Evolutionary conservation across 208 protist species (phyloP).

Genomic region (Trypanosoma boissoni): DNA sequence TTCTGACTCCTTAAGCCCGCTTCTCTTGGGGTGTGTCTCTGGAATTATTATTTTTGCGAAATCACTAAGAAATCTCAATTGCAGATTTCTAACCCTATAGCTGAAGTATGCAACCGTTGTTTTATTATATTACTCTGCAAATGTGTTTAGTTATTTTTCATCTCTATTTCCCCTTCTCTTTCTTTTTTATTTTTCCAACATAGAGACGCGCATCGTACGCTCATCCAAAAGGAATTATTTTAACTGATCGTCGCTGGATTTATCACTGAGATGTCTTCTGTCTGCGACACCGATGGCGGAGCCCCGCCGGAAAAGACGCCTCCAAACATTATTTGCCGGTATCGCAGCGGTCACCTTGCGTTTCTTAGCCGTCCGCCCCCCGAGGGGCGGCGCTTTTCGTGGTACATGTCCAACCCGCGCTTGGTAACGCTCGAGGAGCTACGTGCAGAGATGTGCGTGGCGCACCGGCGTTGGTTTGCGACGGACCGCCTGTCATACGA

Average conservation of each 20-base stretch:
- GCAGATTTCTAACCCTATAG: no score
- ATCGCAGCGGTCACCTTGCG: slow-evolving; percentile 61
- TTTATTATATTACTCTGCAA: not conserved
- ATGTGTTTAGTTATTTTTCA: slow-evolving; percentile 5
- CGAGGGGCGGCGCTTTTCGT: slow-evolving; percentile 51
- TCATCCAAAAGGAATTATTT: no score
- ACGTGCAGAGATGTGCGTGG: slow-evolving; percentile 52
- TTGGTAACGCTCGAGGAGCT: slow-evolving; percentile 36
- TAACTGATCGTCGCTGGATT: no score
- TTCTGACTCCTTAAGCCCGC: no score
- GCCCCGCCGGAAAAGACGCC: slow-evolving; percentile 38
- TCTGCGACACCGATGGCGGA: slow-evolving; percentile 28
- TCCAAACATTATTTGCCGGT: slow-evolving; percentile 63
- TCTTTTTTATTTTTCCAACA: not conserved
- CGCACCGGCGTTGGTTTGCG: slow-evolving; percentile 68
- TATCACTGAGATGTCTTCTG: no score
- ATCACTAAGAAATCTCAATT: no score
- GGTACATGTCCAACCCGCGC: slow-evolving; percentile 67
- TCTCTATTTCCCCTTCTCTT: slow-evolving; percentile 2
- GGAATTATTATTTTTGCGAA: no score
- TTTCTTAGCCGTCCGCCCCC: slow-evolving; percentile 56
- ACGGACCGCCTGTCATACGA: slow-evolving; percentile 52
- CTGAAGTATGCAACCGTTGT: not conserved
- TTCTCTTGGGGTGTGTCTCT: no score
- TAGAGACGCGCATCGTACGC: no score